Evolutionary conservation across 2,329 filamentous ascomycete species (phyloP).

Genomic region (Aspergillus flavus): DNA sequence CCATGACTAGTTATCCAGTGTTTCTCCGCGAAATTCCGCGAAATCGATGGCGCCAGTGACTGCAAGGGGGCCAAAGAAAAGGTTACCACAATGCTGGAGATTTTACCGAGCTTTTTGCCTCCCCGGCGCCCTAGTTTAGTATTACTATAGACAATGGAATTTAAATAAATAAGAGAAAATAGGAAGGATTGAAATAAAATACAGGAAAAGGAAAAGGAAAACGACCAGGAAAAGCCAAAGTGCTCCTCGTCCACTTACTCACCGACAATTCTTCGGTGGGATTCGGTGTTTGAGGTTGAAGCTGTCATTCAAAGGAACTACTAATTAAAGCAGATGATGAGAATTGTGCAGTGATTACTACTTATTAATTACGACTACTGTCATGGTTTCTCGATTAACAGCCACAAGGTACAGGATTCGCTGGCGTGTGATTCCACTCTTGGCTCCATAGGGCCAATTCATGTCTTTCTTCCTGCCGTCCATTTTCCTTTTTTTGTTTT

Average conservation of each 20-base stretch:
- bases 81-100: not conserved
- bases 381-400: not conserved
- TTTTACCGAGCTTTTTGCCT: not conserved
- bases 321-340: not conserved
- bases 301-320: not conserved
- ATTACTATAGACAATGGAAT: not conserved
- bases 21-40: not conserved
- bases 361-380: not conserved
- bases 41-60: not conserved
- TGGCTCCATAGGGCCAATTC: slow-evolving; percentile 4
- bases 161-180: not conserved
- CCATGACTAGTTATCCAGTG: not conserved
- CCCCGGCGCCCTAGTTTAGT: not conserved
- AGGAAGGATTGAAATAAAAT: not conserved
- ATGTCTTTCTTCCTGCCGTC: not conserved
- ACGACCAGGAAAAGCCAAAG: not conserved
- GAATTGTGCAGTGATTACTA: not conserved
- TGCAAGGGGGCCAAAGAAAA: slow-evolving; percentile 5
- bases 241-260: not conserved
- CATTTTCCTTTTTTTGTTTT: not conserved
- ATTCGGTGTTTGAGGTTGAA: slow-evolving; percentile 5
- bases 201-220: not conserved
- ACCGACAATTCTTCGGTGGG: slow-evolving; percentile 4
- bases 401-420: not conserved
- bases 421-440: slow-evolving; percentile 4